These are phyloP conservation scores for Microbotryum intermedium DNA, from an alignment of 1,284 basidiomycete genomes.

Conservation along the genomic window DNA sequence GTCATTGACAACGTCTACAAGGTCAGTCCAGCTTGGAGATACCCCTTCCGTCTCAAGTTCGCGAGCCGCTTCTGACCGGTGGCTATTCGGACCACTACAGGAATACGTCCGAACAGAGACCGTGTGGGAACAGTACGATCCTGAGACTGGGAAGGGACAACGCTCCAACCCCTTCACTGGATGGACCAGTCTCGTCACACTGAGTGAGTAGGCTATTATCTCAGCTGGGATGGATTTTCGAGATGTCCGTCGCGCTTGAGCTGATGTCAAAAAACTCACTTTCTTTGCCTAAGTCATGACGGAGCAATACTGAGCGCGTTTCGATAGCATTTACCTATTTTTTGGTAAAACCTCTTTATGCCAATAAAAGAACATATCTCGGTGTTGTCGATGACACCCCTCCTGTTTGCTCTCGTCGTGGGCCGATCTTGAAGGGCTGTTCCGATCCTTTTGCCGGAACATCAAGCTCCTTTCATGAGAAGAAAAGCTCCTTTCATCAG, in stretches of 20 bases:
- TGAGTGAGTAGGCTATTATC: constrained; percentile 50
- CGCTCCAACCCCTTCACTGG: constrained; percentile 85
- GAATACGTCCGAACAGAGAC: constrained; percentile 86
- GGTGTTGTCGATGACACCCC: no score
- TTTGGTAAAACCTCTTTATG: no score
- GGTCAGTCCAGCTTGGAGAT: constrained; percentile 42
- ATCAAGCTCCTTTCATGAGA: no score
- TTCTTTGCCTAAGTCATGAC: constrained; percentile 35
- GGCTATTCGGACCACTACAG: constrained; percentile 42
- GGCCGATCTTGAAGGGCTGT: no score
- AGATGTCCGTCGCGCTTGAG: neutral
- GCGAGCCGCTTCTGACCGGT: neutral
- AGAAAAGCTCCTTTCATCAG: no score
- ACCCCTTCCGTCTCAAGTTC: neutral
- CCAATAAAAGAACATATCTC: no score
- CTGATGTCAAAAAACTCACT: neutral
- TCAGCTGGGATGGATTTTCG: no score
- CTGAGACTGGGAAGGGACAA: constrained; percentile 67
- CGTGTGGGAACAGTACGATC: constrained; percentile 93
- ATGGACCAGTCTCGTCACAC: constrained; percentile 76
- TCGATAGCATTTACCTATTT: no score
- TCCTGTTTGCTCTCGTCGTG: no score
- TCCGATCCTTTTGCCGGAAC: no score
- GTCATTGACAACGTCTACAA: constrained; percentile 77
- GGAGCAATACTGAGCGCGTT: constrained; percentile 33